Evolutionary conservation across 257 asterid species (phyloP), one percentile per base, ranked within the genome.

Genomic region (Solanum tarapatanum): DNA sequence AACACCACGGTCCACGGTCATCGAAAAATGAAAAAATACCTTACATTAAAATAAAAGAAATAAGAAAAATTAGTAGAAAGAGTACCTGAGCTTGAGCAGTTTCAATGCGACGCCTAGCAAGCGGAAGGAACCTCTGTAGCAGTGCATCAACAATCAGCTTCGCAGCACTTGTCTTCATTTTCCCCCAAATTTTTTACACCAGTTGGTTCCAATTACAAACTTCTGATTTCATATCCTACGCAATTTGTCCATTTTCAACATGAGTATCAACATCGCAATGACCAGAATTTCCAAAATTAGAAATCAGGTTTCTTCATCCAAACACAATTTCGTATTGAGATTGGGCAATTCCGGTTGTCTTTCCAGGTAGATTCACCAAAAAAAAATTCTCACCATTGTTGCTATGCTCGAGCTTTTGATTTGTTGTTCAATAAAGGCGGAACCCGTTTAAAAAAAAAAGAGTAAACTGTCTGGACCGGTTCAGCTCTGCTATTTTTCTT

Each of bases 71-170:
- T 10, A 14, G 48, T 6, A 30, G 19, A 64, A 33, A 87, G 88
- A 60, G n/a, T 84, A 96, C 99, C 90, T 97, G 99, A 87, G 98
- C 99, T 96, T 97, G 99, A 89, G 99, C 99, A 80, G 99, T 97
- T 93, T 97, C 99, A 77, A 97, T 95, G 43, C 99, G 98, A 82
- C 99, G 98, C 92, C 98, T 89, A 33, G 99, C 99, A 84, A 97
- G 98, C 74, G 99, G 99, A 84, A 97, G 98, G 90, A 97, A 97
- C 80, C 99, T 93, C 93, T 95, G 99, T 91, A 97, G 93, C 94
- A 97, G 89, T 73, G 99, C 98, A 89, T 96, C 99, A 68, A 97
- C 99, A 76, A 97, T 96, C 89, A 95, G 93, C 94, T 97, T 97
- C 4, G 99, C 99, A 13, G 99, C 99, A 90, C 97, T 94, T 82